phyloP scores from a whole-genome alignment of 176 grass and related monocot genomes.

The Olyra latifolia region DNA sequence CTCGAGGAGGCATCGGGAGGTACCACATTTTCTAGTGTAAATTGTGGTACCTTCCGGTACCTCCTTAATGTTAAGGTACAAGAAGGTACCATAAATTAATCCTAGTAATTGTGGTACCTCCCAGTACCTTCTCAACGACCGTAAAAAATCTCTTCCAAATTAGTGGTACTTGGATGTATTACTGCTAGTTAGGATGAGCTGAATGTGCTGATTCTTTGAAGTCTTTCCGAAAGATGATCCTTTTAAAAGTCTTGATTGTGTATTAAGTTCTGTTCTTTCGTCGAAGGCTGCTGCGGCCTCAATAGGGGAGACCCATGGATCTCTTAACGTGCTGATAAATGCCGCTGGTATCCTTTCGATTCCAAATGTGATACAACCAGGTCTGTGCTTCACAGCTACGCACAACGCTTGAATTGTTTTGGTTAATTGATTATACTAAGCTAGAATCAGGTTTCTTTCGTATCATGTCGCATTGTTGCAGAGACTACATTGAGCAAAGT shows the following conservation, averaged over 20 bases:
- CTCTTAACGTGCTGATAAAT: constrained; percentile 77
- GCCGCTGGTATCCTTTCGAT: constrained; percentile 77
- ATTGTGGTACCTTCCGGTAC: too few species aligned
- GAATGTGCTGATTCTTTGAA: not conserved
- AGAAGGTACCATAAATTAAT: too few species aligned
- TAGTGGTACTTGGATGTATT: not conserved
- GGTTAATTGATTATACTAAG: not conserved
- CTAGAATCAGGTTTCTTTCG: constrained; percentile 9
- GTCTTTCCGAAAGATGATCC: not conserved
- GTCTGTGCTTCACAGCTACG: constrained; percentile 13
- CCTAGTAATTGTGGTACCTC: too few species aligned
- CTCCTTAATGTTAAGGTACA: too few species aligned
- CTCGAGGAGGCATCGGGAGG: too few species aligned
- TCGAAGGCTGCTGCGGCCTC: constrained; percentile 60
- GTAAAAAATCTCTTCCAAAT: too few species aligned
- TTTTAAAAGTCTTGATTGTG: not conserved
- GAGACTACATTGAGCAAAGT: constrained; percentile 87
- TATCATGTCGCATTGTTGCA: constrained; percentile 15
- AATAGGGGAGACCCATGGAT: constrained; percentile 58
- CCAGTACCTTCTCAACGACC: too few species aligned
- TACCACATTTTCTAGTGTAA: too few species aligned
- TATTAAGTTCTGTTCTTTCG: not conserved
- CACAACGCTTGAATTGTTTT: not conserved
- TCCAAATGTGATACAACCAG: constrained; percentile 74
- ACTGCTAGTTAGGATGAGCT: not conserved